These are phyloP conservation scores for Rhodofomes roseus DNA, from an alignment of 1,284 basidiomycete genomes.

Conservation along the genomic window DNA sequence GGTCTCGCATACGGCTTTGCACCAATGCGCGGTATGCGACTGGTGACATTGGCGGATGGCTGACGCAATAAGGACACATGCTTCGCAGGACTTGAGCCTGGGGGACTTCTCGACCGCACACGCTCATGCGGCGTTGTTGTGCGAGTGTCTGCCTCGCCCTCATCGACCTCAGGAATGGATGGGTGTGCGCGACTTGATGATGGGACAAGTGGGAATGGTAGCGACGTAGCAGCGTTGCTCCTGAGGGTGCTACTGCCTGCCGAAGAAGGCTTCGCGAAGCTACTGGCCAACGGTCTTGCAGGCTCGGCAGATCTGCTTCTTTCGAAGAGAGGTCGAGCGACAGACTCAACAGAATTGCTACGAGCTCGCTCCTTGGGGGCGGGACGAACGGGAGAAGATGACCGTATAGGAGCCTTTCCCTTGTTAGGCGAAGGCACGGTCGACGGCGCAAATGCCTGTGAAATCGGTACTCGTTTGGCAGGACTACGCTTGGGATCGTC, in stretches of 20 bases:
- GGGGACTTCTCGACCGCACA: conserved; percentile 2
- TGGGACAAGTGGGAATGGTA: conserved; percentile 22
- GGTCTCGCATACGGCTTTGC: conserved; percentile 56
- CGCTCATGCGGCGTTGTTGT: conserved; percentile 2
- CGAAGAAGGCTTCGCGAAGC: not conserved
- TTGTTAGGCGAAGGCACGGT: conserved; percentile 16
- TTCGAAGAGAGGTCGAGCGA: conserved; percentile 21
- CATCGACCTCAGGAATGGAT: conserved; percentile 27
- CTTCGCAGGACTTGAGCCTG: conserved; percentile 14
- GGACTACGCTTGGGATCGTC: conserved; percentile 46
- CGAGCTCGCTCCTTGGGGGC: conserved; percentile 20
- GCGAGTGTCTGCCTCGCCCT: conserved; percentile 10
- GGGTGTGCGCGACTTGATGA: conserved; percentile 12
- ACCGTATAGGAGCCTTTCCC: conserved; percentile 12
- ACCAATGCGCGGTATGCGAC: conserved; percentile 67
- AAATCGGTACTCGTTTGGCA: conserved; percentile 49
- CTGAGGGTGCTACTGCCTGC: not conserved
- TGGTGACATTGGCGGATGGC: conserved; percentile 41
- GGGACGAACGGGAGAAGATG: conserved; percentile 15
- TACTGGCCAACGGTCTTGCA: not conserved
- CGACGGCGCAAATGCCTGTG: conserved; percentile 21
- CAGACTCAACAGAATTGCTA: conserved; percentile 35
- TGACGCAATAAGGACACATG: conserved; percentile 48
- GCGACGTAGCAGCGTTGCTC: conserved; percentile 3
- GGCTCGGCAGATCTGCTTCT: conserved; percentile 29